Conservation (phyloP, 352 stramenopile species). For the Pythium aristosporum region DNA sequence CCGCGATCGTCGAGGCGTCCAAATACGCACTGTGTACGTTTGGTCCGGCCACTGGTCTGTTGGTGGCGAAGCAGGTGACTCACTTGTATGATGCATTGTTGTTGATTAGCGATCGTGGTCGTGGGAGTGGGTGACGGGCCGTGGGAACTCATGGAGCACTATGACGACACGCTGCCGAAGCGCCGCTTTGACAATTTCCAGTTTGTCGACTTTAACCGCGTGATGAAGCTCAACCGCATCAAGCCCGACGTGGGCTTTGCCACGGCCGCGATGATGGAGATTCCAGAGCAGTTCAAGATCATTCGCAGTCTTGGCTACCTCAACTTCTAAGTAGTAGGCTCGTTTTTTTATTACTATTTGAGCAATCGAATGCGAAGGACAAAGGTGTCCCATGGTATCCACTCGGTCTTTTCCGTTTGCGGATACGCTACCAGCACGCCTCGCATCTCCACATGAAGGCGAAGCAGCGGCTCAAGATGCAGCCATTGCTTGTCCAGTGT, state of each 20-base stretch:
- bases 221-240: conserved; percentile 45
- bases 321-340: conserved; percentile 8
- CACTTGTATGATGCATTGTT: neutral
- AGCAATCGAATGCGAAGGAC: conserved; percentile 18
- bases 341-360: neutral
- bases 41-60: neutral
- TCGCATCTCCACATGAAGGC: conserved; percentile 1
- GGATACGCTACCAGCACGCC: neutral
- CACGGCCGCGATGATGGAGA: conserved; percentile 62
- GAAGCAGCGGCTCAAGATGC: conserved; percentile 9
- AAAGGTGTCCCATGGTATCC: conserved; percentile 28
- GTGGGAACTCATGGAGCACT: conserved; percentile 72
- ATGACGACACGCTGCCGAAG: conserved; percentile 49
- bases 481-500: conserved; percentile 22
- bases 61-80: neutral
- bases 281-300: conserved; percentile 63
- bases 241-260: conserved; percentile 68
- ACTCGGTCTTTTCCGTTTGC: neutral
- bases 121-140: conserved; percentile 76
- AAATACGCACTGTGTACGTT: conserved; percentile 69
- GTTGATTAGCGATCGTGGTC: conserved; percentile 60
- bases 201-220: conserved; percentile 64
- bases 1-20: conserved; percentile 71
- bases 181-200: conserved; percentile 81
- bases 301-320: conserved; percentile 46